Base-by-base conservation (phyloP, 2,329 filamentous ascomycete genomes). In the Rhinocladiella mackenziei region DNA sequence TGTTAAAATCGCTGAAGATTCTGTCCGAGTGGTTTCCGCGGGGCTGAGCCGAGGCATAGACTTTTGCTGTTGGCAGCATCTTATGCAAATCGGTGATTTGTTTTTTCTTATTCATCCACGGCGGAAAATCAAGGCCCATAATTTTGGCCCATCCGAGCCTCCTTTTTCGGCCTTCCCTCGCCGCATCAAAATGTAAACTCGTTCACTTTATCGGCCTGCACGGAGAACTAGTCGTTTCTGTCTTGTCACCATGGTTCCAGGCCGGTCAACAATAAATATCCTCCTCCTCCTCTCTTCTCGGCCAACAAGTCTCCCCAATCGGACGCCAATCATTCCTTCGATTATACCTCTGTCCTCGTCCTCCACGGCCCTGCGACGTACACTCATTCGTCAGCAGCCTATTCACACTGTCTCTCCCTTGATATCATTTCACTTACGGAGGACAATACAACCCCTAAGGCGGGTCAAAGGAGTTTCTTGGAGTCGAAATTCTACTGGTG, bases 231-330 rank as follows among this genome's bases (percentile, higher is more conserved):
- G 5, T 46, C 15, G 15, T 34, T 29, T 38, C 19, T 20, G 31
- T 33, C 19, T 36, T 19, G 17, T 6, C 18, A 34, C 31, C 31
- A 52, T 52, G 50, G 50, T 45, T 40, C 38, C 39, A 25, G 25
- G 25, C 20, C 38, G 28, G 45, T 49, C 50, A 39, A 47, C 34
- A 40, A 42, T 49, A 46, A 45, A 49, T 52, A 40, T 19, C 30
- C n/a, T 51, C 31, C 15, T 42, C 19, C 30, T 34, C n/a, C 34
- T 39, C 31, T 34, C 20, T 23, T 39, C 42, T 38, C 42, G 30
- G 11, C 30, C 40, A 18, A 13, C 34, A 7, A 14, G 10, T 33
- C 20, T 35, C 8, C 29, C 41, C 17, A 30, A 18, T 20, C 36
- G 17, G 26, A 35, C 30, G 28, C 23, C 39, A 25, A 35, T 33